Conservation (phyloP, 2,329 filamentous ascomycete genomes). For the Fusarium palustre region DNA sequence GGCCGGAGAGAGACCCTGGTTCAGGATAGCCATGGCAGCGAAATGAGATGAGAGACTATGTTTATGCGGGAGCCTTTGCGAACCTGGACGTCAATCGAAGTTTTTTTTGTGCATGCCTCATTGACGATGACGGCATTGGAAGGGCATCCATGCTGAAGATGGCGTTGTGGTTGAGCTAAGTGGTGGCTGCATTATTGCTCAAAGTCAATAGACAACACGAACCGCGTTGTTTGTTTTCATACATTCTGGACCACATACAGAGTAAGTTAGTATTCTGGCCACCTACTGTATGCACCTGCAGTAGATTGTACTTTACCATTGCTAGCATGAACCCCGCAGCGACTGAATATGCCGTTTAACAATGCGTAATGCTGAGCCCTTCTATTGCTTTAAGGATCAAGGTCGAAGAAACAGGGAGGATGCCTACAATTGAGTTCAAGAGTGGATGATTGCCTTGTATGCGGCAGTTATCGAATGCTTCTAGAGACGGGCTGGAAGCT, state of each 20-base stretch:
- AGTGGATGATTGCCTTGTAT: not conserved
- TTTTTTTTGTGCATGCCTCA: constrained; percentile 3
- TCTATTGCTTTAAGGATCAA: constrained; percentile 14
- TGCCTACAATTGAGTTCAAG: constrained; percentile 12
- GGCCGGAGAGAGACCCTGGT: constrained; percentile 28
- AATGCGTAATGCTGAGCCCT: constrained; percentile 8
- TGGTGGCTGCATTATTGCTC: not conserved
- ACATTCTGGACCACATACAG: constrained; percentile 7
- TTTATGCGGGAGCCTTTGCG: constrained; percentile 33
- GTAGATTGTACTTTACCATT: constrained; percentile 4
- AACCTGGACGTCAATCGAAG: not conserved
- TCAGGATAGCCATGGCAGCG: constrained; percentile 31
- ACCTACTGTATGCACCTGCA: constrained; percentile 23
- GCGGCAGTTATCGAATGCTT: constrained; percentile 17
- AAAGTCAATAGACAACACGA: constrained; percentile 34
- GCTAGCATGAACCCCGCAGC: constrained; percentile 30
- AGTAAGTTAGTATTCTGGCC: not conserved
- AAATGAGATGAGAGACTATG: constrained; percentile 40
- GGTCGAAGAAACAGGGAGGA: constrained; percentile 20
- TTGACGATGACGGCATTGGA: constrained; percentile 33
- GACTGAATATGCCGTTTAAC: constrained; percentile 15
- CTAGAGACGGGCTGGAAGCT: constrained; percentile 33
- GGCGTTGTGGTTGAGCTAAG: constrained; percentile 3
- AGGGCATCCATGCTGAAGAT: constrained; percentile 3
- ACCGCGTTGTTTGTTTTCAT: constrained; percentile 24